Evolutionary conservation across 208 protist species (phyloP), one percentile per base, ranked within the genome.

Genomic region (Porcisia deanei): DNA sequence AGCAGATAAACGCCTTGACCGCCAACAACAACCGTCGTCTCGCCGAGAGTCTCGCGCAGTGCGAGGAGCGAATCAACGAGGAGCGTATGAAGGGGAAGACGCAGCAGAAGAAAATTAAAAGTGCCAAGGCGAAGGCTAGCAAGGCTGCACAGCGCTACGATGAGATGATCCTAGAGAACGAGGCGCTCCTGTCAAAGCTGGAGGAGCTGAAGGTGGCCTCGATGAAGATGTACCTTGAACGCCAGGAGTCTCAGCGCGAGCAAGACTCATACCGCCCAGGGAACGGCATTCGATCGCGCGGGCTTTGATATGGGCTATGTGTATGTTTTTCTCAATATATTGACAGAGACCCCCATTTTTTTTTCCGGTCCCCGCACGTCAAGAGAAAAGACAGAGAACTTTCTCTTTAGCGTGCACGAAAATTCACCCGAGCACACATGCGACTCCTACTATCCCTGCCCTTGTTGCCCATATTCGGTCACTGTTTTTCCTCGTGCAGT

Each of bases 101-200:
- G 57, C 84, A 96, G 68, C 86, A 91, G 58, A 96, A 97, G 85
- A 95, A 96, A 79, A 76, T 97, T 18, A 97, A 97, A 80, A 88
- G 69, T 34, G 89, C 94, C 75, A 94, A 93, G 84, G 79, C 85
- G 2, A 86, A 82, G 39, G 85, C 94, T 18, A 85, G 87, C 64
- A 97, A 96, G 84, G 90, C 84, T 30, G 92, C 90, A 30, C 94
- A 97, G 77, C 89, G 91, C 52, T 97, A 96, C 80, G 94, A 97
- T 76, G 94, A 97, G 82, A 95, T 97, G 90, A 95, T 97, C 64
- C 77, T 97, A 22, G 92, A 97, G 73, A 97, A 97, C 78, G 94
- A 97, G 71, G 78, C 88, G 3, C 81, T 97, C 49, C 76, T 86
- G 65, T 88, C 88, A 34, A 90, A 96, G 80, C 71, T 97, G 37